Percentiles rank a stretch among this genome's conserved stretches.
Conservation (phyloP, 2,329 filamentous ascomycete genomes). For the Daldinia eschscholtzii region DNA sequence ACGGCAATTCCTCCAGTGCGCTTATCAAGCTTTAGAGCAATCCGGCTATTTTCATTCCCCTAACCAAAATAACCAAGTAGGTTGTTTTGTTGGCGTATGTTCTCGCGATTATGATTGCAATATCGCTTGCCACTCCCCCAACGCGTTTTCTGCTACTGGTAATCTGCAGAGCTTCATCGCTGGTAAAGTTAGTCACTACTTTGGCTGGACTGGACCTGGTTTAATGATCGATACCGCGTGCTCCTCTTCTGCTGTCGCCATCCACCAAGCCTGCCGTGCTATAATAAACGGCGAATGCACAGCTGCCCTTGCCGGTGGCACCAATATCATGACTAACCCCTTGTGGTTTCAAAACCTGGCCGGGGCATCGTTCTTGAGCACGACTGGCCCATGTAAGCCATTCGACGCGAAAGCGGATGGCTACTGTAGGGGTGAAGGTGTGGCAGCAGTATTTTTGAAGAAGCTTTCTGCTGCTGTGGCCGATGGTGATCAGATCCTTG, state of each 20-base stretch:
- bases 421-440: constrained; percentile 66
- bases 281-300: constrained; percentile 51
- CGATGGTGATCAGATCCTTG: constrained; percentile 61
- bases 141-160: constrained; percentile 54
- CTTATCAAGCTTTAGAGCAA: constrained; percentile 49
- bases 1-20: constrained; percentile 38
- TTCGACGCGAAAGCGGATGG: constrained; percentile 62
- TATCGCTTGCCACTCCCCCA: constrained; percentile 53
- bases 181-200: constrained; percentile 53
- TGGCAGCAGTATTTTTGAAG: constrained; percentile 62
- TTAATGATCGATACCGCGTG: constrained; percentile 55
- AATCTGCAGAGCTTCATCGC: constrained; percentile 48
- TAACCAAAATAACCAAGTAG: constrained; percentile 45
- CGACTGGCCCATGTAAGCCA: constrained; percentile 49
- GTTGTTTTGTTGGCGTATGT: constrained; percentile 56
- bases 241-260: constrained; percentile 54
- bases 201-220: constrained; percentile 54
- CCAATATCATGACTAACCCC: constrained; percentile 52
- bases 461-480: constrained; percentile 59
- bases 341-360: constrained; percentile 47
- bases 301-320: constrained; percentile 53
- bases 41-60: constrained; percentile 45
- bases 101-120: constrained; percentile 58
- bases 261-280: constrained; percentile 55
- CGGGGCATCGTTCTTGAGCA: constrained; percentile 49